phyloP scores from a whole-genome alignment of 805 yeast genomes.

The Candida insectorum region DNA sequence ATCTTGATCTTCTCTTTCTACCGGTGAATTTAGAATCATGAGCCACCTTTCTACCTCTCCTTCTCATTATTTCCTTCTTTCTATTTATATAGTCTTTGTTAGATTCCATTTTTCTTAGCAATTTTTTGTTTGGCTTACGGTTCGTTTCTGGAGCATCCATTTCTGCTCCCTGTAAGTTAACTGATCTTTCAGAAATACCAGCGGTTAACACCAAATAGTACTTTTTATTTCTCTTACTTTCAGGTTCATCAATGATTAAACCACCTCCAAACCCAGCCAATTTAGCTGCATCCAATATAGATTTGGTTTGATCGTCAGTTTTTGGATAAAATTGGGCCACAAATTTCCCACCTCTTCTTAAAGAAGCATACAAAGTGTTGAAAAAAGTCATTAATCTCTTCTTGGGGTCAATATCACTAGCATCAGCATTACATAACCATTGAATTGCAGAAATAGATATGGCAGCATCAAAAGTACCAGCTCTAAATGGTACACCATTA shows the following conservation, averaged over 20 bases:
- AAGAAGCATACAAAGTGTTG: slow-evolving; percentile 79
- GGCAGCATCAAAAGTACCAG: slow-evolving; percentile 96
- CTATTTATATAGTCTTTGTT: slow-evolving; percentile 78
- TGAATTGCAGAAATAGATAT: slow-evolving; percentile 93
- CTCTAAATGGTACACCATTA: slow-evolving; percentile 87
- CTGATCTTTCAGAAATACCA: slow-evolving; percentile 68
- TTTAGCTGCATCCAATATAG: slow-evolving; percentile 80
- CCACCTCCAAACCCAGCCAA: slow-evolving; percentile 97
- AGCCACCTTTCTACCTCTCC: slow-evolving; percentile 87
- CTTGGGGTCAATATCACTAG: slow-evolving; percentile 77
- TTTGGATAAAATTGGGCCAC: slow-evolving; percentile 96
- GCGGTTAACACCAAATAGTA: slow-evolving; percentile 88
- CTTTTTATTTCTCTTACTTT: slow-evolving; percentile 85
- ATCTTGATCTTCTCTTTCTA: slow-evolving; percentile 52
- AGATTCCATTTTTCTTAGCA: slow-evolving; percentile 59
- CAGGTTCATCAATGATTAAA: slow-evolving; percentile 88
- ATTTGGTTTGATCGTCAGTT: slow-evolving; percentile 79
- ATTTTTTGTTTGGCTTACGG: slow-evolving; percentile 43
- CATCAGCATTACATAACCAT: slow-evolving; percentile 97
- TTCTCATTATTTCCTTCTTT: slow-evolving; percentile 90
- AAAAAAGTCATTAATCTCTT: slow-evolving; percentile 77
- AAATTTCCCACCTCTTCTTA: slow-evolving; percentile 93
- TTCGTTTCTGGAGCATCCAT: slow-evolving; percentile 62
- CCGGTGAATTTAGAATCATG: slow-evolving; percentile 90
- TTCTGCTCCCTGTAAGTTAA: slow-evolving; percentile 76